Base-by-base conservation (phyloP, 495 filamentous ascomycete genomes). In the Platismatia glauca region DNA sequence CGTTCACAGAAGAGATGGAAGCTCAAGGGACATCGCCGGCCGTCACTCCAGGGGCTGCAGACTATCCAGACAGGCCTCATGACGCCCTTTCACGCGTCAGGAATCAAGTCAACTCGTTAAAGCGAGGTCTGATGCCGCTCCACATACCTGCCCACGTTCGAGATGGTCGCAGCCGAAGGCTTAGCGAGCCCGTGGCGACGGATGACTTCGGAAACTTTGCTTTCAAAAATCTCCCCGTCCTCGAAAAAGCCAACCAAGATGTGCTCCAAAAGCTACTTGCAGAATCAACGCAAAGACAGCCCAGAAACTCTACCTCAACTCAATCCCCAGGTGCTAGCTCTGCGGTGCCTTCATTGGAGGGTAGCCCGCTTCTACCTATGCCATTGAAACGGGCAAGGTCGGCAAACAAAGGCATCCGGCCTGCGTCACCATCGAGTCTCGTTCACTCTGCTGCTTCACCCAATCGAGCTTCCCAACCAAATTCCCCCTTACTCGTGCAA, bases 171-270 rank as follows among this genome's bases (percentile, higher is more conserved):
- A 93, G 82, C 67, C 82, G 94, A 63, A 82, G 94, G 67, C 76
- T 97, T 41, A 97, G 94, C 71, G 94, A 98, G 74, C 94, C 94
- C 3, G 84, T 91, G 24, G 79, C 84, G 39, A 80, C 84, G 0
- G 95, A 97, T 73, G 94, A 98, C 72, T 98, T 98, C 77, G 94
- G 94, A 39, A 89, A 83, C 64, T 98, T 98, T 76, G 82, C 91
- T 38, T 98, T 95, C 80, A 98, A 97, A 76, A 98, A 98, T 68
- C 79, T 98, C 38, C 90, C 94, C 1, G 93, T 97, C 60, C 80
- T 98, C 24, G 93, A 97, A 71, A 97, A 96, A 71, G 94, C 95
- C 43, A 98, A 98, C 71, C 97, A 97, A 70, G 95, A 98, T 71
- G 90, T 97, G 48, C 94, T 98, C 43, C 91, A 97, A 69, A 96